phyloP scores from a whole-genome alignment of 495 filamentous ascomycete genomes.

The Cudoniella acicularis region DNA sequence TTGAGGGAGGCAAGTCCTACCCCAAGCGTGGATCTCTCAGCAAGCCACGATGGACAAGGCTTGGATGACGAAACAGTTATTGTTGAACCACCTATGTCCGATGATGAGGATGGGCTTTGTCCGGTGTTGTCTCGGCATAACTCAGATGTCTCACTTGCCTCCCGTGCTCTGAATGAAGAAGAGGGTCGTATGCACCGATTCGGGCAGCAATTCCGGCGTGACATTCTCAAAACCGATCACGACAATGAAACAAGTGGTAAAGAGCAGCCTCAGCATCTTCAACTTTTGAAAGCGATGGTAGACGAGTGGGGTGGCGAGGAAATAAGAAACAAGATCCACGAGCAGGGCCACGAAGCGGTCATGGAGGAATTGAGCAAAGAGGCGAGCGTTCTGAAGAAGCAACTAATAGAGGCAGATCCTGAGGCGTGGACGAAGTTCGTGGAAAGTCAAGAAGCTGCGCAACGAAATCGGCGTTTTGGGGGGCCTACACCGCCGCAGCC shows the following conservation, averaged over 20 bases:
- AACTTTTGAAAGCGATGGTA: conserved; percentile 55
- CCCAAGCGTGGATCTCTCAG: conserved; percentile 40
- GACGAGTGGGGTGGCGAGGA: conserved; percentile 63
- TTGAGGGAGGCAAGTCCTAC: conserved; percentile 18
- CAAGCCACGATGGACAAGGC: conserved; percentile 27
- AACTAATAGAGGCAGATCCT: conserved; percentile 52
- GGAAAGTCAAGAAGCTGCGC: conserved; percentile 63
- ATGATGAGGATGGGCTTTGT: conserved; percentile 35
- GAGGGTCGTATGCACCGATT: conserved; percentile 86
- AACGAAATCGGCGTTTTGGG: conserved; percentile 41
- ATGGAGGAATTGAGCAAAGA: conserved; percentile 53
- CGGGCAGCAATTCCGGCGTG: conserved; percentile 74
- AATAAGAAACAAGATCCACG: conserved; percentile 49
- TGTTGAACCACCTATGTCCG: conserved; percentile 31
- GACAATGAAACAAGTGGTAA: conserved; percentile 40
- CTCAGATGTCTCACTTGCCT: conserved; percentile 76
- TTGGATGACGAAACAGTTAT: conserved; percentile 37
- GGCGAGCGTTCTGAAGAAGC: conserved; percentile 44
- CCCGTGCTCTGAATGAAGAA: conserved; percentile 76
- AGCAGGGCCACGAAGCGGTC: conserved; percentile 52
- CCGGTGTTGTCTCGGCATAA: conserved; percentile 60
- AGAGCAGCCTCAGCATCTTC: conserved; percentile 53
- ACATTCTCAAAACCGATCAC: conserved; percentile 50
- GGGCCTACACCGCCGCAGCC: not conserved
- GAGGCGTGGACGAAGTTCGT: conserved; percentile 61